These are phyloP conservation scores for Candida morakotiae DNA, from an alignment of 805 yeast species.

Conservation along the genomic window DNA sequence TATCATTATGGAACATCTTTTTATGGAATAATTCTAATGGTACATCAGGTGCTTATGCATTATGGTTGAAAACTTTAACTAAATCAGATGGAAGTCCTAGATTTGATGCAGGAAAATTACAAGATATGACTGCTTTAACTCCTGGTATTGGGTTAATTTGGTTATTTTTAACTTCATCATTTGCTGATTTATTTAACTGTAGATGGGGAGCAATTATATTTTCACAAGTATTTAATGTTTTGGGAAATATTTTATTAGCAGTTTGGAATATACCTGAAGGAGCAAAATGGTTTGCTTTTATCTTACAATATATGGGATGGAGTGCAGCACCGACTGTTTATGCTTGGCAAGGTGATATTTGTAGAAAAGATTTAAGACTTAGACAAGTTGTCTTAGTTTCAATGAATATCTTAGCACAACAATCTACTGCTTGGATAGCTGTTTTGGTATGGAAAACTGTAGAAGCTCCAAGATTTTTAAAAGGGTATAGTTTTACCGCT, in stretches of 20 bases:
- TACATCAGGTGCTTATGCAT: conserved; percentile 36
- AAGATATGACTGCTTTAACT: conserved; percentile 42
- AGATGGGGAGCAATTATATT: conserved; percentile 52
- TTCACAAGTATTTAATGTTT: conserved; percentile 50
- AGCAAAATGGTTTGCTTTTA: conserved; percentile 66
- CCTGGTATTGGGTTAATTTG: conserved; percentile 42
- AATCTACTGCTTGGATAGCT: conserved; percentile 51
- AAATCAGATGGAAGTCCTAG: conserved; percentile 21
- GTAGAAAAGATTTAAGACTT: conserved; percentile 52
- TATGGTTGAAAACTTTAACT: conserved; percentile 49
- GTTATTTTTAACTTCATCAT: conserved; percentile 32
- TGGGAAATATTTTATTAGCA: conserved; percentile 52
- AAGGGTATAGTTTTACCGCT: conserved; percentile 51
- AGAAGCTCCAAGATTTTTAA: conserved; percentile 53
- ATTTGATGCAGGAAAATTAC: conserved; percentile 29
- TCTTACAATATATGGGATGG: conserved; percentile 58
- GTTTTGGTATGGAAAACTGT: conserved; percentile 53
- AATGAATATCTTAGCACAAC: conserved; percentile 52
- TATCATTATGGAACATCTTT: conserved; percentile 51
- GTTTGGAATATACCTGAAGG: conserved; percentile 53
- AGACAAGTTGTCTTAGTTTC: conserved; percentile 55
- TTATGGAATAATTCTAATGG: conserved; percentile 62
- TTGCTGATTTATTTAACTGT: conserved; percentile 39
- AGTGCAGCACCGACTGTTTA: conserved; percentile 60
- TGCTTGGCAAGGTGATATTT: conserved; percentile 55